Evolutionary conservation across 2,329 filamentous ascomycete species (phyloP).

Genomic region (Hypoxylon sp.): DNA sequence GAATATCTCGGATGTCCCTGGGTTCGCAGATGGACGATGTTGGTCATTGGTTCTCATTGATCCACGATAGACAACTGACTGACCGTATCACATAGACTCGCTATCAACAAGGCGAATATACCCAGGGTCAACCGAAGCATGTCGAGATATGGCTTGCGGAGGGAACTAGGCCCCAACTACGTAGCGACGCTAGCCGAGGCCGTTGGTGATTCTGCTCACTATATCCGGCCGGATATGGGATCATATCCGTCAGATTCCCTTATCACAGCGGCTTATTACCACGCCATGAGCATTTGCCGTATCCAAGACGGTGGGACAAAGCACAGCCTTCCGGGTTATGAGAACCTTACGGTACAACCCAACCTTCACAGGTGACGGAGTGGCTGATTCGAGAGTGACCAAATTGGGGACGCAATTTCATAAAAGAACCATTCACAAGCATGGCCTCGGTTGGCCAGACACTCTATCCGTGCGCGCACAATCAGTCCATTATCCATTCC

Average conservation of each 20-base stretch:
- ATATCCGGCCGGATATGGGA: slow-evolving; percentile 30
- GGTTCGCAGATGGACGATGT: slow-evolving; percentile 1
- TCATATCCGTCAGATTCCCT: slow-evolving; percentile 24
- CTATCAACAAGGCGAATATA: slow-evolving; percentile 8
- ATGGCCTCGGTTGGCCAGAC: slow-evolving; percentile 3
- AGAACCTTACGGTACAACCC: slow-evolving; percentile 28
- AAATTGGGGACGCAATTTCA: slow-evolving; percentile 23
- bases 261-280: slow-evolving; percentile 26
- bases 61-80: slow-evolving; percentile 17
- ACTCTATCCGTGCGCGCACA: slow-evolving; percentile 11
- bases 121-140: slow-evolving; percentile 26
- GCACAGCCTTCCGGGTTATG: slow-evolving; percentile 25
- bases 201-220: slow-evolving; percentile 19
- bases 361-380: slow-evolving; percentile 10
- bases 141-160: slow-evolving; percentile 28
- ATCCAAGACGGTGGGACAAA: slow-evolving; percentile 34
- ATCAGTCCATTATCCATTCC: slow-evolving; percentile 10
- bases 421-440: slow-evolving; percentile 7
- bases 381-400: slow-evolving; percentile 14
- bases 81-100: slow-evolving; percentile 17
- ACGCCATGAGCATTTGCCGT: slow-evolving; percentile 17
- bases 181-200: slow-evolving; percentile 31
- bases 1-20: slow-evolving; percentile 8
- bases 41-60: slow-evolving; percentile 21
- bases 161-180: slow-evolving; percentile 8